These are phyloP conservation scores for Carex arenaria DNA, from an alignment of 202 grass and related monocot species.

Conservation along the genomic window DNA sequence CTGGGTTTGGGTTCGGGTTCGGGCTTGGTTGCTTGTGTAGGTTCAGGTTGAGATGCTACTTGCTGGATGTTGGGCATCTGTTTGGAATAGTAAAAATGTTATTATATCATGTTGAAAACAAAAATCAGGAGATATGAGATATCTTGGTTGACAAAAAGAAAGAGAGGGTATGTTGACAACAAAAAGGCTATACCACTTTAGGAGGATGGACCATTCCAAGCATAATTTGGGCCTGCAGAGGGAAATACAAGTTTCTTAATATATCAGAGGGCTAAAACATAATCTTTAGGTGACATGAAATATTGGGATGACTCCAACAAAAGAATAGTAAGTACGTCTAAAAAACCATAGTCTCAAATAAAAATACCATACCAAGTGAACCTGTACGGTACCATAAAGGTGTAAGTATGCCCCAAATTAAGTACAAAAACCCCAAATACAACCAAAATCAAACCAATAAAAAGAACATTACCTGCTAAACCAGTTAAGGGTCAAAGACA, in stretches of 20 bases:
- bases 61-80: constrained; percentile 38
- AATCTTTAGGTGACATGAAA: neutral
- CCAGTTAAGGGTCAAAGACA: neutral
- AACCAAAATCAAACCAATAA: neutral
- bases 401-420: neutral
- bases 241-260: constrained; percentile 11
- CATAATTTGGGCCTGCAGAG: constrained; percentile 76
- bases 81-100: constrained; percentile 18
- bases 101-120: constrained; percentile 6
- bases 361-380: neutral
- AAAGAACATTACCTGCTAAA: neutral
- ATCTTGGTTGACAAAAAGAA: neutral
- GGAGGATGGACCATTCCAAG: constrained; percentile 95
- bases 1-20: constrained; percentile 35
- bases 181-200: constrained; percentile 50
- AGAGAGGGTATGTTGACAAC: neutral
- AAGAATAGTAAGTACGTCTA: neutral
- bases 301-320: neutral
- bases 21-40: constrained; percentile 28
- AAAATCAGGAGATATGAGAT: constrained; percentile 16
- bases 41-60: constrained; percentile 36
- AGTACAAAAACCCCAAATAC: neutral
- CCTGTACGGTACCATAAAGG: neutral
- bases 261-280: neutral
- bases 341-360: neutral